phyloP scores from a whole-genome alignment of 768 basidiomycete species.

The Cystofilobasidium macerans region DNA sequence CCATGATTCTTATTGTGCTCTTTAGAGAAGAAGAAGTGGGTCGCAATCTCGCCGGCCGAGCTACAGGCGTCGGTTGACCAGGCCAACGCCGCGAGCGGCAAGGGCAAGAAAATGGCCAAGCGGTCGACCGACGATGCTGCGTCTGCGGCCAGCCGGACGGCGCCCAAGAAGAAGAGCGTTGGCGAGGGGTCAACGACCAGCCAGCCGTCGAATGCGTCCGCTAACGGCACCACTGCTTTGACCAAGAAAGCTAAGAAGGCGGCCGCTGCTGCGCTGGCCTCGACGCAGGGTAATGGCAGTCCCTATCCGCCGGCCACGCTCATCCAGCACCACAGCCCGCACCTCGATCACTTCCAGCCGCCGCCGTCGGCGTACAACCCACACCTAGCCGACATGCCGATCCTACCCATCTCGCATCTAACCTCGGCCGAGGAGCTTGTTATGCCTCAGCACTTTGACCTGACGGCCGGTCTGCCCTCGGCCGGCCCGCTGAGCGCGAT shows the following conservation, averaged over 20 bases:
- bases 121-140: constrained; percentile 7
- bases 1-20: background rate
- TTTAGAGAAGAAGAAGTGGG: constrained; percentile 22
- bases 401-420: background rate
- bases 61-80: constrained; percentile 18
- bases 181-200: background rate
- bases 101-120: constrained; percentile 2
- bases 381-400: background rate
- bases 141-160: background rate
- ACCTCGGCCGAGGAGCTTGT: background rate
- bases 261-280: background rate
- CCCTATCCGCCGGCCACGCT: background rate
- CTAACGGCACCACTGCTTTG: background rate
- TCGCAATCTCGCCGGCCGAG: constrained; percentile 12
- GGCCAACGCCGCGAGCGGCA: constrained; percentile 9
- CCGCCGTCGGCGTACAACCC: constrained; percentile 1
- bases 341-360: background rate
- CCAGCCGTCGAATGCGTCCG: background rate
- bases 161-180: constrained; percentile 7
- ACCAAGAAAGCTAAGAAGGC: background rate
- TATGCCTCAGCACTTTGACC: background rate
- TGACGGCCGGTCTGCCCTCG: constrained; percentile 1
- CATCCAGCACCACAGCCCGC: background rate
- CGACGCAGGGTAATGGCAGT: background rate
- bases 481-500: background rate